These are phyloP conservation scores for Escovopsis weberi DNA, from an alignment of 2,329 filamentous ascomycete genomes.

Conservation along the genomic window DNA sequence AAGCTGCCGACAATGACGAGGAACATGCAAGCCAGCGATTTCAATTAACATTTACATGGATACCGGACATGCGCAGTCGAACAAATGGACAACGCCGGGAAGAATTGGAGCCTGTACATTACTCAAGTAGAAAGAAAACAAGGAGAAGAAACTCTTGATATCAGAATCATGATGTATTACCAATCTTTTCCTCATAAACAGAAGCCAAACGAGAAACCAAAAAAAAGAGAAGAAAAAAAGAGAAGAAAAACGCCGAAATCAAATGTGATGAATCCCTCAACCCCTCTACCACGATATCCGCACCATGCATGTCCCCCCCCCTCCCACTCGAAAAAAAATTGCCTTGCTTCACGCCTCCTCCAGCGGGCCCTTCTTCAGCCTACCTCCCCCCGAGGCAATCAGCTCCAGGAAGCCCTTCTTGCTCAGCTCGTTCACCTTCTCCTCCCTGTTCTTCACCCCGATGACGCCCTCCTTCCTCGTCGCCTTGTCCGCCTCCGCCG, in stretches of 20 bases:
- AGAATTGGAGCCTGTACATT: constrained; percentile 2
- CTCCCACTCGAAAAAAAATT: too few relatives aligned
- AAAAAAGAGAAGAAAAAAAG: too few relatives aligned
- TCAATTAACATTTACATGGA: constrained; percentile 28
- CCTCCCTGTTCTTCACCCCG: constrained; percentile 65
- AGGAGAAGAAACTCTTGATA: too few relatives aligned
- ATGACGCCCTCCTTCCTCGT: constrained; percentile 59
- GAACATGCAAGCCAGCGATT: constrained; percentile 92
- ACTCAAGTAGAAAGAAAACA: background rate
- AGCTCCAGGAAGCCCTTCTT: constrained; percentile 92
- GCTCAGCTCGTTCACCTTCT: constrained; percentile 88
- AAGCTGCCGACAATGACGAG: constrained; percentile 85
- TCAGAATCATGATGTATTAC: background rate
- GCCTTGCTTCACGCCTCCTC: constrained; percentile 31
- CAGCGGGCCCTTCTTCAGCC: constrained; percentile 41
- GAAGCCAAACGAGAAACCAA: too few relatives aligned
- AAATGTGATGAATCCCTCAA: too few relatives aligned
- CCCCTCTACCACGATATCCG: too few relatives aligned
- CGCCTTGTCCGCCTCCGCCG: constrained; percentile 58
- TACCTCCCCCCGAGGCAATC: constrained; percentile 53
- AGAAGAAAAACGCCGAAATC: too few relatives aligned
- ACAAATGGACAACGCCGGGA: background rate
- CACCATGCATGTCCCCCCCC: too few relatives aligned
- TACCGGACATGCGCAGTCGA: background rate
- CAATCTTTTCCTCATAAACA: constrained; percentile 14